These are phyloP conservation scores for Pleoardoris graminearum DNA, from an alignment of 2,329 filamentous ascomycete genomes.

Conservation along the genomic window DNA sequence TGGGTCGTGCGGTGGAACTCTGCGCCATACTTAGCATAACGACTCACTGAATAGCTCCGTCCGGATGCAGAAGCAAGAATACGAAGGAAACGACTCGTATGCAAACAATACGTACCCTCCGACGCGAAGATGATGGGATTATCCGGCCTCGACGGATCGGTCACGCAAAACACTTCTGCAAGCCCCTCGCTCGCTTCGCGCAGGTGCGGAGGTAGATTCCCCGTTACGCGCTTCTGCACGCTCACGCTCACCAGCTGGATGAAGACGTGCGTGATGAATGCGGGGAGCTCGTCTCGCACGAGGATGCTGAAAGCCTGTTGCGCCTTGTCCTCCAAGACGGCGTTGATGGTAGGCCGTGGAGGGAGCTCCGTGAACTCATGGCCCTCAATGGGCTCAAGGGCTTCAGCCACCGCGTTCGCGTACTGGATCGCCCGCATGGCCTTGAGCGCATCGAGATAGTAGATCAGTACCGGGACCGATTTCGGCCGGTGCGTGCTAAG, in stretches of 20 bases:
- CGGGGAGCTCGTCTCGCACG: conserved; percentile 69
- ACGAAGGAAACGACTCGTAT: background rate
- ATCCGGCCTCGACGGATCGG: conserved; percentile 71
- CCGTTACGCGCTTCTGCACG: conserved; percentile 68
- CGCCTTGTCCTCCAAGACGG: conserved; percentile 64
- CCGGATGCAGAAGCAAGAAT: no score
- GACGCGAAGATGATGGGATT: conserved; percentile 79
- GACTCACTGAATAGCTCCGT: no score
- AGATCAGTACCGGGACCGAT: conserved; percentile 68
- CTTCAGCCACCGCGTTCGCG: conserved; percentile 67
- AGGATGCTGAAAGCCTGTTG: conserved; percentile 66
- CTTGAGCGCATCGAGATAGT: conserved; percentile 73
- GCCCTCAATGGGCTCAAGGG: conserved; percentile 60
- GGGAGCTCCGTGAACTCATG: conserved; percentile 59
- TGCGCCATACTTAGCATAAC: conserved; percentile 45
- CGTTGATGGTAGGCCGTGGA: conserved; percentile 60
- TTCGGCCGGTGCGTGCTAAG: conserved; percentile 62
- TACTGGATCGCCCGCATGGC: conserved; percentile 72
- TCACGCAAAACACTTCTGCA: conserved; percentile 76
- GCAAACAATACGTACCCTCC: conserved; percentile 60
- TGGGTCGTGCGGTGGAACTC: conserved; percentile 76
- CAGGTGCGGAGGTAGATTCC: conserved; percentile 65
- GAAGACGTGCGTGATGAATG: conserved; percentile 71
- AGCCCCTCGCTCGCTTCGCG: conserved; percentile 73
- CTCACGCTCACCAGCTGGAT: conserved; percentile 70